Conservation (phyloP, 306 rosid genomes). For the Ammopiptanthus mongolicus region DNA sequence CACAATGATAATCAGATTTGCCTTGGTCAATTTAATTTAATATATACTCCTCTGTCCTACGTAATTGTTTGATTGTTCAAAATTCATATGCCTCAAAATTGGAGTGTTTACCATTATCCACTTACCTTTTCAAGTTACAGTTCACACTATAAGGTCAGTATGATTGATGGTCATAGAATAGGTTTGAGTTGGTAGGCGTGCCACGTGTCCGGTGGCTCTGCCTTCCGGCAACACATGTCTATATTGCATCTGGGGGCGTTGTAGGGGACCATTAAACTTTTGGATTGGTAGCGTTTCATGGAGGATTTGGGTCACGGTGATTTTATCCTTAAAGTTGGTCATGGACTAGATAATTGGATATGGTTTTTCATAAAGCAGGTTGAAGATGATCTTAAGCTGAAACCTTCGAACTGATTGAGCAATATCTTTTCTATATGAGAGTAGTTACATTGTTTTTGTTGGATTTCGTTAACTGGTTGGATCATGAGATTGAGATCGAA, state of each 20-base stretch:
- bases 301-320: constrained; percentile 2
- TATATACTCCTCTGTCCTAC: not conserved
- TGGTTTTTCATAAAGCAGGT: constrained; percentile 6
- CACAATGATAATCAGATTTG: not conserved
- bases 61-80: constrained; percentile 40
- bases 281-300: constrained; percentile 33
- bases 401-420: constrained; percentile 9
- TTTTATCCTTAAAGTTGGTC: constrained; percentile 19
- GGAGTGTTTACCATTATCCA: constrained; percentile 31
- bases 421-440: not conserved
- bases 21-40: constrained; percentile 27
- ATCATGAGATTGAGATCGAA: constrained; percentile 23
- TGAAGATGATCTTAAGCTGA: constrained; percentile 9
- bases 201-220: constrained; percentile 25
- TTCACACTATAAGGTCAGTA: constrained; percentile 23
- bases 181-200: constrained; percentile 5
- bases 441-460: constrained; percentile 5
- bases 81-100: constrained; percentile 29
- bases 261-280: constrained; percentile 32
- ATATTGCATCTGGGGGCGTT: not conserved
- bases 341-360: constrained; percentile 17
- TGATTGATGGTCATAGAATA: not conserved
- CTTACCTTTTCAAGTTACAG: constrained; percentile 20
- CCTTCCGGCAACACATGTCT: constrained; percentile 16
- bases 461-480: too few species aligned